These are phyloP conservation scores for Antarctomyces pellizariae DNA, from an alignment of 495 filamentous ascomycete genomes.

Conservation along the genomic window DNA sequence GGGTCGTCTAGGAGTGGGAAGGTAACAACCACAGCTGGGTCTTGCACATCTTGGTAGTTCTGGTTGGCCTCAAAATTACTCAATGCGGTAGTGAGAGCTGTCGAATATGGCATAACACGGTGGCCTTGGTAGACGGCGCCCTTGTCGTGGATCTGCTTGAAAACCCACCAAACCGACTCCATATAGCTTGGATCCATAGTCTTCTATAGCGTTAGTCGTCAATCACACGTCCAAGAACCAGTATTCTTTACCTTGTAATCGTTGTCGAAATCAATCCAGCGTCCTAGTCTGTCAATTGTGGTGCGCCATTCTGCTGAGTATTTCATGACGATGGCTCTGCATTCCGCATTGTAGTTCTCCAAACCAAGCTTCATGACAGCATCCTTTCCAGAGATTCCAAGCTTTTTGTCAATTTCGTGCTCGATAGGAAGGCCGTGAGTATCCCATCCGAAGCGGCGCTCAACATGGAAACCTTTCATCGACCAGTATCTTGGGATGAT, in stretches of 20 bases:
- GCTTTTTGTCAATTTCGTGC: conserved; percentile 96
- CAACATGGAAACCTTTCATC: conserved; percentile 84
- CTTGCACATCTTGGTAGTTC: conserved; percentile 84
- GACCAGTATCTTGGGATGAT: conserved; percentile 95
- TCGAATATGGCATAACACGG: conserved; percentile 88
- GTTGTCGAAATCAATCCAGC: conserved; percentile 98
- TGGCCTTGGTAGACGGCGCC: conserved; percentile 72
- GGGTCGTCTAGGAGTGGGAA: conserved; percentile 66
- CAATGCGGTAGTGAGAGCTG: conserved; percentile 67
- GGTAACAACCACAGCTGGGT: conserved; percentile 75
- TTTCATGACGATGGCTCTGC: conserved; percentile 83
- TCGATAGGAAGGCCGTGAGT: conserved; percentile 93
- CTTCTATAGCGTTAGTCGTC: conserved; percentile 19
- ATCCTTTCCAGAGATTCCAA: conserved; percentile 70
- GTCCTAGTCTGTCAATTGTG: conserved; percentile 73
- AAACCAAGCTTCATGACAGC: conserved; percentile 76
- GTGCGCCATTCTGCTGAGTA: conserved; percentile 75
- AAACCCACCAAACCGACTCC: conserved; percentile 94
- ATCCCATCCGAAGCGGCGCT: conserved; percentile 53
- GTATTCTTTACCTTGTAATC: conserved; percentile 74
- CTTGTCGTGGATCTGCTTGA: conserved; percentile 80
- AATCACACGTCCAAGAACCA: background rate
- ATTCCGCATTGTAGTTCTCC: conserved; percentile 81
- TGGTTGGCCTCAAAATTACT: conserved; percentile 89
- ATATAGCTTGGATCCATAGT: conserved; percentile 90